Evolutionary conservation across 2,329 filamentous ascomycete genomes (phyloP).

Genomic region (Scytalidium sp.): DNA sequence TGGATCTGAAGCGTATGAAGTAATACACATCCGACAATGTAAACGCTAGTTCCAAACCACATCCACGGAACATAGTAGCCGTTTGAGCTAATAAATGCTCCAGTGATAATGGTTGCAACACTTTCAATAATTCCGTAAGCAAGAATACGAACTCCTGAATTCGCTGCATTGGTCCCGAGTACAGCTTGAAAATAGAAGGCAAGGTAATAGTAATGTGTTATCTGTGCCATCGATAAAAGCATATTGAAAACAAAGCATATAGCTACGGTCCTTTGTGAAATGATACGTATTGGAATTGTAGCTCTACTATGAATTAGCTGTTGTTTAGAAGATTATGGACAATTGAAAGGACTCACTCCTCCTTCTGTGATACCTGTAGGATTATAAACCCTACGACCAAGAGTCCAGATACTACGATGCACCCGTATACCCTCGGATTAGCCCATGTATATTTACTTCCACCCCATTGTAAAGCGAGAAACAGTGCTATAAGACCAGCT

Average conservation of each 20-base stretch:
- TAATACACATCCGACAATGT: conserved; percentile 35
- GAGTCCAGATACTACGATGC: conserved; percentile 31
- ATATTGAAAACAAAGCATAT: neutral
- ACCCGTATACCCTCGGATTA: conserved; percentile 33
- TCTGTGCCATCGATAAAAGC: neutral
- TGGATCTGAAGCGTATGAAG: conserved; percentile 30
- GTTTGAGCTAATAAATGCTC: conserved; percentile 30
- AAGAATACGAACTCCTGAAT: neutral
- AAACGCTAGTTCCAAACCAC: conserved; percentile 37
- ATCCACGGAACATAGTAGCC: conserved; percentile 39
- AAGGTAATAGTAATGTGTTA: conserved; percentile 4
- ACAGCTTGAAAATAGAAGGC: conserved; percentile 10
- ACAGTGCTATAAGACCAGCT: conserved; percentile 35
- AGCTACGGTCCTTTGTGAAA: neutral
- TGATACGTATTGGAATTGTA: conserved; percentile 2
- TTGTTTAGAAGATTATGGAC: neutral
- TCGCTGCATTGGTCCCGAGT: neutral
- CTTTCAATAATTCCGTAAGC: conserved; percentile 24
- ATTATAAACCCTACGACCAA: conserved; percentile 27
- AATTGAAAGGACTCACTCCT: neutral
- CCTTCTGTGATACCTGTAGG: conserved; percentile 1
- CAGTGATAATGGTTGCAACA: conserved; percentile 33
- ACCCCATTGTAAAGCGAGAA: conserved; percentile 43
- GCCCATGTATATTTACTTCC: conserved; percentile 39
- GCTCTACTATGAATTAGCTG: neutral